Percentiles rank a stretch among this genome's conserved stretches.
These are phyloP conservation scores for Vaccinium macrocarpon DNA, from an alignment of 148 eudicot genomes.

Conservation along the genomic window DNA sequence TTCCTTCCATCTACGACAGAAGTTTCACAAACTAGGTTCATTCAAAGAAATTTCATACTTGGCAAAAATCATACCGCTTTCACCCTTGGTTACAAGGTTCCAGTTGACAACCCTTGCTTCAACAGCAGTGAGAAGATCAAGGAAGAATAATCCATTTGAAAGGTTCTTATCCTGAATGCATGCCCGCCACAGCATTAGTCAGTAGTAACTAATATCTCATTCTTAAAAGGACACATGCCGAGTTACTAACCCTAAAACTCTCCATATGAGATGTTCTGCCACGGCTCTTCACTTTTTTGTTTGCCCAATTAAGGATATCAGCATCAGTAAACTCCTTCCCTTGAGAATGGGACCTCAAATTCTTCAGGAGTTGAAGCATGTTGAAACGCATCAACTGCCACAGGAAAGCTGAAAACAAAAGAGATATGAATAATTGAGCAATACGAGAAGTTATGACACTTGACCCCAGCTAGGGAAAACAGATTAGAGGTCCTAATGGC, in stretches of 20 bases:
- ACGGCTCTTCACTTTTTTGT: slow-evolving; percentile 60
- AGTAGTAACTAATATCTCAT: background rate
- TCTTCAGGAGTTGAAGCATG: slow-evolving; percentile 84
- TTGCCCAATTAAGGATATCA: slow-evolving; percentile 87
- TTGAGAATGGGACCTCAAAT: slow-evolving; percentile 67
- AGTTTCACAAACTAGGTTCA: background rate
- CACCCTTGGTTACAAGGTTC: slow-evolving; percentile 78
- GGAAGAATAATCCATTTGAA: slow-evolving; percentile 73
- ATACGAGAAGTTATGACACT: background rate
- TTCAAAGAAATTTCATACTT: background rate
- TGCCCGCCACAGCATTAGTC: background rate
- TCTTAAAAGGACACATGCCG: background rate
- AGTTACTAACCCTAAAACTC: slow-evolving; percentile 62
- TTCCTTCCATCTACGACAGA: background rate
- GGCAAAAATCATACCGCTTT: slow-evolving; percentile 52
- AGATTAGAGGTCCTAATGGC: background rate
- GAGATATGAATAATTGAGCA: background rate
- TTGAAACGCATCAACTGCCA: slow-evolving; percentile 94
- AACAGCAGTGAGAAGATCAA: slow-evolving; percentile 86
- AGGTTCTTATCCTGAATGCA: slow-evolving; percentile 66
- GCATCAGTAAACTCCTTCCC: slow-evolving; percentile 85
- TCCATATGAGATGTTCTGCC: slow-evolving; percentile 69
- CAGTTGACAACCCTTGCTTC: slow-evolving; percentile 91
- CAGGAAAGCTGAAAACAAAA: slow-evolving; percentile 58
- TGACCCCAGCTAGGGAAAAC: background rate